phyloP scores from a whole-genome alignment of 345 rosid genomes.

The Rhizophora mangle region DNA sequence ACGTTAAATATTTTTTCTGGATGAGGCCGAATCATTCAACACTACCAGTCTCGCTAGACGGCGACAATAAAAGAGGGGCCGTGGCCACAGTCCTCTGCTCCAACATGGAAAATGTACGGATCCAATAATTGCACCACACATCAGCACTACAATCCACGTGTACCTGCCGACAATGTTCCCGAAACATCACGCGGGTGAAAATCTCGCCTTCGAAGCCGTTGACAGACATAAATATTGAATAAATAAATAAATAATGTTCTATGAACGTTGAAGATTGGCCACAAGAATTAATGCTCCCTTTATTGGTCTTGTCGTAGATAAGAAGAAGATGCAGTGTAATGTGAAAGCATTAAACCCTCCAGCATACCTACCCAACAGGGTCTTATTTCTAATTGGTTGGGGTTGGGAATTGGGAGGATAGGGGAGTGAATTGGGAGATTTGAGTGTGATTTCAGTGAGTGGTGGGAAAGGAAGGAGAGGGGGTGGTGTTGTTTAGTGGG shows the following conservation, averaged over 20 bases:
- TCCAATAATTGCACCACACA: conserved; percentile 7
- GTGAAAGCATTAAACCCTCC: background rate
- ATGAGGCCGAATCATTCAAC: too few species aligned
- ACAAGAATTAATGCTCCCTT: conserved; percentile 29
- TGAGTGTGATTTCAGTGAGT: background rate
- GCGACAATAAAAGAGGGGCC: too few species aligned
- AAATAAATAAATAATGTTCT: background rate
- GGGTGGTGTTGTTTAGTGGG: conserved; percentile 5
- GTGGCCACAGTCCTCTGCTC: too few species aligned
- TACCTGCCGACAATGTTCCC: conserved; percentile 35
- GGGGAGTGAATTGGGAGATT: background rate
- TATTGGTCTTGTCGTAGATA: conserved; percentile 21
- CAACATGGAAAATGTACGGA: background rate
- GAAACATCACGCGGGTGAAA: conserved; percentile 38
- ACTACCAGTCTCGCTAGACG: too few species aligned
- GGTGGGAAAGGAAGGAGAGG: too few species aligned
- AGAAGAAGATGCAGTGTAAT: conserved; percentile 2
- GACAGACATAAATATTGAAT: background rate
- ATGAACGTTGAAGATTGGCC: conserved; percentile 29
- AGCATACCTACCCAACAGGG: background rate
- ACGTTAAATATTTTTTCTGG: too few species aligned
- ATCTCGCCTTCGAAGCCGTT: conserved; percentile 37
- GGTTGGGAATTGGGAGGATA: conserved; percentile 1
- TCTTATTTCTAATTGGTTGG: background rate
- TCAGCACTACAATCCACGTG: conserved; percentile 18